A percentile compares a stretch with the other conserved stretches of the same genome.
Evolutionary conservation across 192 early-diverging fungal species (phyloP).

Genomic region (Backusella tarrabulga): DNA sequence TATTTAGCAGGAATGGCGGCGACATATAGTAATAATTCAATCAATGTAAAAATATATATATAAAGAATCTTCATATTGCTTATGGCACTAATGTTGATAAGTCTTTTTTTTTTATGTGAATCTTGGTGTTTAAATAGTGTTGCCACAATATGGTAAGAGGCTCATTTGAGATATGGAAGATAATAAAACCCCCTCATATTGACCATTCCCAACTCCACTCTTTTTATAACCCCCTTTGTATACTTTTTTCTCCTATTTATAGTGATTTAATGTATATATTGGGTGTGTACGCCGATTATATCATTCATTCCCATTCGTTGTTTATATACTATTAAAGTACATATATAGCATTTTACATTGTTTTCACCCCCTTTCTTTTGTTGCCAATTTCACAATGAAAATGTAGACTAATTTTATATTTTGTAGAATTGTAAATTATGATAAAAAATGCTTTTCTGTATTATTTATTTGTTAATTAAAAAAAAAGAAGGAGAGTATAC

Average conservation of each 20-base stretch:
- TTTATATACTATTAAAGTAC: background rate
- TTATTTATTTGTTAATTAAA: background rate
- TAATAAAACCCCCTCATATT: background rate
- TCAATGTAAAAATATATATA: background rate
- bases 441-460: background rate
- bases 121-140: background rate
- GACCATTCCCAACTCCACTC: background rate
- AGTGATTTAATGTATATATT: background rate
- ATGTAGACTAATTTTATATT: background rate
- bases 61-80: background rate
- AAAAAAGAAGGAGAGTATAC: background rate
- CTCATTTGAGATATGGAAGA: constrained; percentile 5
- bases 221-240: background rate
- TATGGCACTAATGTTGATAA: background rate
- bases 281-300: background rate
- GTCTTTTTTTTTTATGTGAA: background rate
- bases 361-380: constrained; percentile 6
- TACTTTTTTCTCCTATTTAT: constrained; percentile 2
- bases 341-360: background rate
- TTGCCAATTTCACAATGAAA: constrained; percentile 5
- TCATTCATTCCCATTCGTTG: background rate
- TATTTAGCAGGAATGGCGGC: background rate
- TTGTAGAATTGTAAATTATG: background rate
- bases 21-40: background rate
- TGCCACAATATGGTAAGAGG: constrained; percentile 11